These are phyloP conservation scores for Colletotrichum sp. DNA, from an alignment of 2,329 filamentous ascomycete genomes.

Conservation along the genomic window DNA sequence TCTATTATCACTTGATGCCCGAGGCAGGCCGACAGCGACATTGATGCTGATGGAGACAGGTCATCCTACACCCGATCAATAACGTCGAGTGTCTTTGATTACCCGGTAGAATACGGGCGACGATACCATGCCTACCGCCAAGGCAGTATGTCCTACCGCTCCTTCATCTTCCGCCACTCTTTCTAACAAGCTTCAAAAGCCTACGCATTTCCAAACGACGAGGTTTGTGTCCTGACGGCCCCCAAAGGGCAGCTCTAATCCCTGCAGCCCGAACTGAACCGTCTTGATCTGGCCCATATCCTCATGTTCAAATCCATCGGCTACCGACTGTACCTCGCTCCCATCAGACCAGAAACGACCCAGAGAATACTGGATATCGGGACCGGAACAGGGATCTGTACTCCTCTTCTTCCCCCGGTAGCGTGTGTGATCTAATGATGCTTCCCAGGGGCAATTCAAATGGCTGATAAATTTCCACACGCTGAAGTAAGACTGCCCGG, in stretches of 20 bases:
- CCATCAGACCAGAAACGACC: not conserved
- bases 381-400: conserved; percentile 66
- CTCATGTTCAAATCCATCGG: not conserved
- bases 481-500: not conserved
- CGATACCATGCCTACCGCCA: conserved; percentile 1
- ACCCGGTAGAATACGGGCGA: not conserved
- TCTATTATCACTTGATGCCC: too few species aligned
- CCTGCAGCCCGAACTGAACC: not conserved
- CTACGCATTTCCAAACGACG: conserved; percentile 40
- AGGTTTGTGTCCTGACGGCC: conserved; percentile 1
- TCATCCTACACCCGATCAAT: not conserved
- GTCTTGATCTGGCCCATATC: not conserved
- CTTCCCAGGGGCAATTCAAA: not conserved
- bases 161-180: too few species aligned
- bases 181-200: not conserved
- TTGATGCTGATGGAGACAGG: not conserved
- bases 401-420: not conserved
- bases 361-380: conserved; percentile 60
- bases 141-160: not conserved
- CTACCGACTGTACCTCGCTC: not conserved
- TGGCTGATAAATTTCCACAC: not conserved
- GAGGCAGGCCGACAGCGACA: not conserved
- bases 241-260: not conserved
- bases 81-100: not conserved
- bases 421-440: not conserved